Conservation (phyloP, 2,329 filamentous ascomycete genomes). For the Plenodomus biglobosus region DNA sequence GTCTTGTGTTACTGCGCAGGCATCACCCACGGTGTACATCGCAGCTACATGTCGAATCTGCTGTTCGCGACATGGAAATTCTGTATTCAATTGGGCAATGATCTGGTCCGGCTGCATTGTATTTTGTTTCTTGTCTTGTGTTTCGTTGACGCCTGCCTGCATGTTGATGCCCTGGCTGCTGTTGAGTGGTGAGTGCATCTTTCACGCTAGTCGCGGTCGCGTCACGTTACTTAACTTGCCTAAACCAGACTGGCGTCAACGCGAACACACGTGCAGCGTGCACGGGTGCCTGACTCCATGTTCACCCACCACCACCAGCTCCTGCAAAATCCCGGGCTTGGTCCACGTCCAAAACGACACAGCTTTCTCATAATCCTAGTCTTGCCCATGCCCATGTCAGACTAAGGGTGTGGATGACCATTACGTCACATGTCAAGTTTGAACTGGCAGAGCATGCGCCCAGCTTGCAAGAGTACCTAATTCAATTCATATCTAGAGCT, state of each 20-base stretch:
- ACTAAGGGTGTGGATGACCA: no score
- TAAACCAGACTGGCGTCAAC: conserved; percentile 15
- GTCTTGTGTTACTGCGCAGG: neutral
- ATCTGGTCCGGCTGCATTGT: conserved; percentile 45
- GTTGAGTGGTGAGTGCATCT: conserved; percentile 1
- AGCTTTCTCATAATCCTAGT: no score
- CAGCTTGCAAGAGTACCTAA: no score
- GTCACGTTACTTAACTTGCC: no score
- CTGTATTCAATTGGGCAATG: conserved; percentile 37
- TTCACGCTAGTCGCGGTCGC: conserved; percentile 22
- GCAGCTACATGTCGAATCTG: conserved; percentile 52
- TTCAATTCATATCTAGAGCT: no score
- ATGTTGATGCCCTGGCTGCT: neutral
- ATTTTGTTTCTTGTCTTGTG: conserved; percentile 1
- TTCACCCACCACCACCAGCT: neutral
- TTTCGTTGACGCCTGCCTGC: neutral
- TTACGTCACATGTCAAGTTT: no score
- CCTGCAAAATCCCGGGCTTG: no score
- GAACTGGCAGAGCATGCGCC: no score
- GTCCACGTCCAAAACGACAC: no score
- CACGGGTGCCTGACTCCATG: neutral
- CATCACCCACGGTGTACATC: conserved; percentile 47
- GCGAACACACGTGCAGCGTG: conserved; percentile 25
- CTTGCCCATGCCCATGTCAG: no score
- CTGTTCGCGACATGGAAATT: conserved; percentile 49